phyloP scores from a whole-genome alignment of 2,329 filamentous ascomycete species.

The Ophiognomonia clavigignenti-juglandacearum region DNA sequence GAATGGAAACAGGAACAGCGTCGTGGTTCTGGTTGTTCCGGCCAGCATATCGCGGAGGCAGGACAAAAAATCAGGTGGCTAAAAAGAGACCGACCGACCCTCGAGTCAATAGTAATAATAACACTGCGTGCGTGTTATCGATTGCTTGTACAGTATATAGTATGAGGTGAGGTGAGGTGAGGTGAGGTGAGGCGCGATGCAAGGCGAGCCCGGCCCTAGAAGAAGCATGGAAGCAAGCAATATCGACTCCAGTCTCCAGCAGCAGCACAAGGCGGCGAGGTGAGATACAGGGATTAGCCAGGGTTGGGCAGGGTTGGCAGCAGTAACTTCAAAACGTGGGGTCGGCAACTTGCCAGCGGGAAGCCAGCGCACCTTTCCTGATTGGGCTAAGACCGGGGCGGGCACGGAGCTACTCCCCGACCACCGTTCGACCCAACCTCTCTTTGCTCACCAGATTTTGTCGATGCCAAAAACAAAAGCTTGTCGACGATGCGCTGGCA shows the following conservation, averaged over 20 bases:
- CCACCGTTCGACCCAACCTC: not conserved
- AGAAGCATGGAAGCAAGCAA: too few species aligned
- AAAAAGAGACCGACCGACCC: not conserved
- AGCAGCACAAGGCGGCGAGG: too few species aligned
- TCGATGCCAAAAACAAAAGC: not conserved
- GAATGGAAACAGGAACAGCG: not conserved
- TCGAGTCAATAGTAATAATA: not conserved
- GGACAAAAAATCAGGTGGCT: not conserved
- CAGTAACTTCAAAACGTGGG: not conserved
- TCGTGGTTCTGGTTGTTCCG: not conserved
- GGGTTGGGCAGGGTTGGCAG: not conserved
- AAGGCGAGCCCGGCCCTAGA: too few species aligned
- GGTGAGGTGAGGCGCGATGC: not conserved
- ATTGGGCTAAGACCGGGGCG: not conserved
- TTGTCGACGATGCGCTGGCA: conserved; percentile 7
- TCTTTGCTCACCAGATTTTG: too few species aligned
- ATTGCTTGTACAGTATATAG: too few species aligned
- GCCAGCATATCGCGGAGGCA: not conserved
- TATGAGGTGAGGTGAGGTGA: not conserved
- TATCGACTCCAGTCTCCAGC: too few species aligned
- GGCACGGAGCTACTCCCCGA: not conserved
- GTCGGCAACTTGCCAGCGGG: not conserved
- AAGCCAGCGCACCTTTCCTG: not conserved
- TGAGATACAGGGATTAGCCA: too few species aligned
- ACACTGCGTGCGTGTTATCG: too few species aligned